Evolutionary conservation across 1,139 yeast species (phyloP).

Genomic region (Cylindricascospora bacillispora): DNA sequence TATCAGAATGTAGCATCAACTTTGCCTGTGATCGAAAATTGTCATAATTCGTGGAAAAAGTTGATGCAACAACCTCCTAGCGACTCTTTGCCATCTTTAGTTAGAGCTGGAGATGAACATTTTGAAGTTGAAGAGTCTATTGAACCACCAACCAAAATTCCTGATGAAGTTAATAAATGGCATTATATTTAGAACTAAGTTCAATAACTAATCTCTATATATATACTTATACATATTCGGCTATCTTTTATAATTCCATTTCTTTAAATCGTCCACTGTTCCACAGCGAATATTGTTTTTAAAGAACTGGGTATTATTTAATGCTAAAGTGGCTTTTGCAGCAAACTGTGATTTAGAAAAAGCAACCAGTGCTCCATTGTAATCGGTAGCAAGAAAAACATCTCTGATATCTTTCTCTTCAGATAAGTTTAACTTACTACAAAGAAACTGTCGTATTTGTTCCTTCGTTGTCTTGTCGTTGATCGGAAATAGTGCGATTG

Average conservation of each 20-base stretch:
- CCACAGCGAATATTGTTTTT: conserved; percentile 30
- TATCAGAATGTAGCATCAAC: conserved; percentile 64
- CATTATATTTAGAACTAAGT: conserved; percentile 19
- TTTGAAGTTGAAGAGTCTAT: conserved; percentile 12
- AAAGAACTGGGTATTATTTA: conserved; percentile 34
- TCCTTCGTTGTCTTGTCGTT: conserved; percentile 35
- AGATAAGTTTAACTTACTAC: conserved; percentile 29
- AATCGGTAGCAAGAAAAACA: conserved; percentile 36
- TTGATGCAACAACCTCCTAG: conserved; percentile 29
- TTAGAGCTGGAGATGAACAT: no score
- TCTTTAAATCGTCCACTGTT: conserved; percentile 27
- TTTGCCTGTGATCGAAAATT: conserved; percentile 55
- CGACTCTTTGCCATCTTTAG: not conserved
- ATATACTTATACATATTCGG: conserved; percentile 8
- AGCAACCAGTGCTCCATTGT: conserved; percentile 42
- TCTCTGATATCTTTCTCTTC: conserved; percentile 20
- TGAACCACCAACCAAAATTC: conserved; percentile 28
- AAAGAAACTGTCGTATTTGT: conserved; percentile 30
- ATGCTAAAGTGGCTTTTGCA: conserved; percentile 42
- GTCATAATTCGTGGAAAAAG: conserved; percentile 67
- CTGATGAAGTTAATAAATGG: conserved; percentile 28
- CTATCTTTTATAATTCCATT: conserved; percentile 2
- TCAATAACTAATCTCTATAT: conserved; percentile 29
- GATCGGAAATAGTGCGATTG: conserved; percentile 35
- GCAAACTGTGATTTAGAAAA: conserved; percentile 36